Percentiles rank a stretch among this genome's conserved stretches.
phyloP scores from a whole-genome alignment of 2,329 filamentous ascomycete species.

The Fusarium equiseti region DNA sequence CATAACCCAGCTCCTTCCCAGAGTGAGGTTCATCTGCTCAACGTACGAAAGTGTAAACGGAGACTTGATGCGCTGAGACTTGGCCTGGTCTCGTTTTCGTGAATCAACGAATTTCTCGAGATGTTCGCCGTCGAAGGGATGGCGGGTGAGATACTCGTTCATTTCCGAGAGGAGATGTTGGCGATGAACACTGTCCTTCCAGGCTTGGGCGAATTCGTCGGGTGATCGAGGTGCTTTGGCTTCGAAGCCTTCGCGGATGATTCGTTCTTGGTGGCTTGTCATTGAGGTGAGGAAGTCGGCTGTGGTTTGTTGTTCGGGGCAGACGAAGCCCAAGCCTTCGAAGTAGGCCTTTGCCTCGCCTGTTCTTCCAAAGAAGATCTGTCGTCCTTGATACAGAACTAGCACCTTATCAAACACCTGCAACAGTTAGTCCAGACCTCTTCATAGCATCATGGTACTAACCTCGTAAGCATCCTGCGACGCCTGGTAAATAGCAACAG shows the following conservation, averaged over 20 bases:
- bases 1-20: constrained; percentile 40
- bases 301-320: constrained; percentile 67
- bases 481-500: constrained; percentile 75
- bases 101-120: constrained; percentile 44
- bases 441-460: constrained; percentile 1
- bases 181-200: constrained; percentile 47
- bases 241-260: constrained; percentile 51
- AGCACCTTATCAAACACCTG: constrained; percentile 75
- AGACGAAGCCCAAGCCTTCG: constrained; percentile 67
- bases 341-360: constrained; percentile 47
- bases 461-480: constrained; percentile 53
- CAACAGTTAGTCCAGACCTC: neutral
- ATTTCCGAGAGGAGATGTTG: constrained; percentile 47
- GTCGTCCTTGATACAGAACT: constrained; percentile 75
- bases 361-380: constrained; percentile 62
- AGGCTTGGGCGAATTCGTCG: constrained; percentile 53
- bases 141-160: constrained; percentile 46
- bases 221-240: constrained; percentile 51
- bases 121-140: constrained; percentile 47
- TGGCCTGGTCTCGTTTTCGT: constrained; percentile 43
- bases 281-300: constrained; percentile 76
- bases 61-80: constrained; percentile 36
- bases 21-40: constrained; percentile 36
- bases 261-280: constrained; percentile 55
- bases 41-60: constrained; percentile 39